phyloP scores from a whole-genome alignment of 2,329 filamentous ascomycete species.

The Botrytis squamosa region DNA sequence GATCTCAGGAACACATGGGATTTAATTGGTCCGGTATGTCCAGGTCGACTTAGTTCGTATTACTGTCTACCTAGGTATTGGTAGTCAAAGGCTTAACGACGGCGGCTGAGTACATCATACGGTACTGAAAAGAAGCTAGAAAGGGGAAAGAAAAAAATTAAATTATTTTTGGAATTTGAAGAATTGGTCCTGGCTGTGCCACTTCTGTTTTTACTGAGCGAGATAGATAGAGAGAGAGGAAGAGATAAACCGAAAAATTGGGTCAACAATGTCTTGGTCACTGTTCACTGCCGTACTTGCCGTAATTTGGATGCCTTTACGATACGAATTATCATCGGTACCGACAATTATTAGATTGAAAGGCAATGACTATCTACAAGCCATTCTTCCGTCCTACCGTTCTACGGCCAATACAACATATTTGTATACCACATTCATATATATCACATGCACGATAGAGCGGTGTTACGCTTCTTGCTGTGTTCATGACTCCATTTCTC shows the following conservation, averaged over 20 bases:
- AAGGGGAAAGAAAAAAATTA: background rate
- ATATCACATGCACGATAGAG: background rate
- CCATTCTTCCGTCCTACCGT: background rate
- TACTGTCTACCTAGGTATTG: background rate
- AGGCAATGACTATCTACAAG: background rate
- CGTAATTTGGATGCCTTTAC: slow-evolving; percentile 8
- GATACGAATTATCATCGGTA: background rate
- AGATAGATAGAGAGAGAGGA: background rate
- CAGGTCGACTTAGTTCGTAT: background rate
- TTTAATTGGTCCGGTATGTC: slow-evolving; percentile 5
- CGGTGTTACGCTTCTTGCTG: background rate
- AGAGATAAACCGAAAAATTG: background rate
- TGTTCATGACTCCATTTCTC: background rate
- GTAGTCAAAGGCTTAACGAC: background rate
- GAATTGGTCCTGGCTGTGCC: background rate
- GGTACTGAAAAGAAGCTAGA: background rate
- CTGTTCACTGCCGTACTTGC: background rate
- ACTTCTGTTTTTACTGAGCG: background rate
- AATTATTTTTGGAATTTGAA: slow-evolving; percentile 1
- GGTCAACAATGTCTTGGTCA: slow-evolving; percentile 6
- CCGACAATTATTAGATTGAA: background rate
- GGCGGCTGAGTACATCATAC: slow-evolving; percentile 13
- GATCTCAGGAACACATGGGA: background rate
- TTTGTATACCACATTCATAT: background rate
- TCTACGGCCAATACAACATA: background rate